A percentile compares a stretch with the other conserved stretches of the same genome.
Conservation (phyloP, 2,329 filamentous ascomycete genomes). For the Penicillium concentricum region DNA sequence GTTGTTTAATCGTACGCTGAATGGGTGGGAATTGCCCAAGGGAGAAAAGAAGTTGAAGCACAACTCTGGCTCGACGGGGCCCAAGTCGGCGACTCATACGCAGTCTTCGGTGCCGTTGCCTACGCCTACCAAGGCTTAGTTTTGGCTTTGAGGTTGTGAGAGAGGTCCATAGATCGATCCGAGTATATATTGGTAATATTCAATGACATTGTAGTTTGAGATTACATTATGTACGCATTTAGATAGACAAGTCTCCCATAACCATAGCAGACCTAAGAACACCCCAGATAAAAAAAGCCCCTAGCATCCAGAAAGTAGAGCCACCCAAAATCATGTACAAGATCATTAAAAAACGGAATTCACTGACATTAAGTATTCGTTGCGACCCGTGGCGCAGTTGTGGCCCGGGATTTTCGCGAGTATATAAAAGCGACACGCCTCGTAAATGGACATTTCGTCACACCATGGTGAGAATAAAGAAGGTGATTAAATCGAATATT, state of each 20-base stretch:
- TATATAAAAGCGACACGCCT: constrained; percentile 6
- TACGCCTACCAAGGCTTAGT: constrained; percentile 7
- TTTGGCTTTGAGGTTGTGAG: no score
- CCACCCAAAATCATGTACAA: constrained; percentile 5
- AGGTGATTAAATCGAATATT: constrained; percentile 2
- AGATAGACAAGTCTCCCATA: neutral
- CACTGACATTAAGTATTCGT: neutral
- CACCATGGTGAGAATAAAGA: neutral
- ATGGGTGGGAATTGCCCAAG: constrained; percentile 55
- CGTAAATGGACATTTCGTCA: constrained; percentile 12
- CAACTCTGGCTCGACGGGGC: constrained; percentile 43
- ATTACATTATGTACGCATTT: neutral
- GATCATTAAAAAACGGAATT: neutral
- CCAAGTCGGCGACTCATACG: constrained; percentile 46
- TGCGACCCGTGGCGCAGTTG: neutral
- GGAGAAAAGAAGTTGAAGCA: constrained; percentile 42
- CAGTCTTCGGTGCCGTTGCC: constrained; percentile 42
- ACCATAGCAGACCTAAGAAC: neutral
- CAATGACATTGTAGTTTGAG: neutral
- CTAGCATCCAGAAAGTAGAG: neutral
- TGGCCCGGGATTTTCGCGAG: neutral
- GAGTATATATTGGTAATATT: neutral
- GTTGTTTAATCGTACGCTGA: constrained; percentile 61
- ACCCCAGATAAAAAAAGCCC: neutral
- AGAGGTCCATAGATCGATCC: neutral